Percentiles rank a stretch among this genome's conserved stretches.
Conservation (phyloP, 768 basidiomycete genomes). For the Russula sp. region DNA sequence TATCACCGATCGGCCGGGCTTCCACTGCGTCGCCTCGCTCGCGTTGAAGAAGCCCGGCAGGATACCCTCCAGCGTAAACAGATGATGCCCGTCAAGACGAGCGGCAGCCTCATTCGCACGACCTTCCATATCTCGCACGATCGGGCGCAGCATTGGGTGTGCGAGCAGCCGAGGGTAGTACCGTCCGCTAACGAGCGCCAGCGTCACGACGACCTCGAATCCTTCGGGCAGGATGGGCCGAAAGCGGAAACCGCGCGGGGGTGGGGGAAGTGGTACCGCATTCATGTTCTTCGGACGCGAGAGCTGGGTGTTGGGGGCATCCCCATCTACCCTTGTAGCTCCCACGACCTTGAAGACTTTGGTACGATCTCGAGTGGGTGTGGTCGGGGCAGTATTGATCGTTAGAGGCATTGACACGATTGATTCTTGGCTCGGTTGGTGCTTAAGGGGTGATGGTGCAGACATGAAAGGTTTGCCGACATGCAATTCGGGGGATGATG, state of each 20-base stretch:
- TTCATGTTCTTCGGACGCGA: constrained; percentile 39
- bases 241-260: constrained; percentile 70
- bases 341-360: constrained; percentile 16
- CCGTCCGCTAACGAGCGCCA: constrained; percentile 70
- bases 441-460: constrained; percentile 38
- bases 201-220: constrained; percentile 61
- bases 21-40: constrained; percentile 65
- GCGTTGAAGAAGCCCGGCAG: constrained; percentile 63
- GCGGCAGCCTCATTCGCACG: constrained; percentile 37
- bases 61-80: constrained; percentile 74
- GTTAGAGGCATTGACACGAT: neutral
- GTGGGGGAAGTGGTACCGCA: constrained; percentile 50
- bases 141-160: constrained; percentile 55
- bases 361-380: neutral
- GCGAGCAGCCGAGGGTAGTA: constrained; percentile 73
- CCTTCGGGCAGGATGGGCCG: constrained; percentile 60
- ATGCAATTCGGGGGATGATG: constrained; percentile 19
- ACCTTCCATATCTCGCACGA: constrained; percentile 40
- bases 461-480: constrained; percentile 34
- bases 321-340: constrained; percentile 32
- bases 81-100: constrained; percentile 43
- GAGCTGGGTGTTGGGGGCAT: constrained; percentile 33
- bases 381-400: neutral
- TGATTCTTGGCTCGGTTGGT: constrained; percentile 37
- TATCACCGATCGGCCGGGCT: constrained; percentile 52